Percentiles rank a stretch among this genome's conserved stretches.
Evolutionary conservation across 768 basidiomycete species (phyloP).

Genomic region (Termitomyces sp.): DNA sequence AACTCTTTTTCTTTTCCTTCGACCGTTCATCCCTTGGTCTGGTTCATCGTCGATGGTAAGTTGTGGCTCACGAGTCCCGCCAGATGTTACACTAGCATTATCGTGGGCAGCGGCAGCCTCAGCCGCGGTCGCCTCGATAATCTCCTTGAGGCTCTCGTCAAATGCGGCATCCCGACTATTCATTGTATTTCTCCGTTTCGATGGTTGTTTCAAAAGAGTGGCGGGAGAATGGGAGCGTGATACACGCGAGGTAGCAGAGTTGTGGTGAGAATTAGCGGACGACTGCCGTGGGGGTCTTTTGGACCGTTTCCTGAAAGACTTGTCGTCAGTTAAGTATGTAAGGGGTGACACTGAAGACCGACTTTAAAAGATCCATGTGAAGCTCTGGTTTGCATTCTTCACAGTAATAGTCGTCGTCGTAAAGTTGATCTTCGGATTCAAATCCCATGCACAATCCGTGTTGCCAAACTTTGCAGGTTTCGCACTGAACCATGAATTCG

Average conservation of each 20-base stretch:
- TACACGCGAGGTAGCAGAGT: slow-evolving; percentile 49
- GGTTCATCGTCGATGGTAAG: slow-evolving; percentile 47
- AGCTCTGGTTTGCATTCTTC: slow-evolving; percentile 88
- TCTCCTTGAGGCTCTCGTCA: slow-evolving; percentile 80
- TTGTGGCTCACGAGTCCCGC: slow-evolving; percentile 30
- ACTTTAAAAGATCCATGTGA: slow-evolving; percentile 82
- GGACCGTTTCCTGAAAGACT: slow-evolving; percentile 50
- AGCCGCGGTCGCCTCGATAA: slow-evolving; percentile 71
- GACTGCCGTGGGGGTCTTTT: slow-evolving; percentile 62
- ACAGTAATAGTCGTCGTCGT: slow-evolving; percentile 86
- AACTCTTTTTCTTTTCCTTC: slow-evolving; percentile 73
- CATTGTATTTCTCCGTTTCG: slow-evolving; percentile 94
- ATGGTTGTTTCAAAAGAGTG: slow-evolving; percentile 53
- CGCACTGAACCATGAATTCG: slow-evolving; percentile 98
- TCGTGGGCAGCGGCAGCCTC: slow-evolving; percentile 59
- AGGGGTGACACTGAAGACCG: slow-evolving; percentile 25
- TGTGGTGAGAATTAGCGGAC: slow-evolving; percentile 60
- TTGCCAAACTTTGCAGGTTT: slow-evolving; percentile 97
- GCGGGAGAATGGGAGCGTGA: slow-evolving; percentile 77
- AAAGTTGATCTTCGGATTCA: slow-evolving; percentile 69
- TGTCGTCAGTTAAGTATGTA: slow-evolving; percentile 10
- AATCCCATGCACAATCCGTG: slow-evolving; percentile 96
- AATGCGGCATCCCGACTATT: slow-evolving; percentile 94
- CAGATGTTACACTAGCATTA: slow-evolving; percentile 26
- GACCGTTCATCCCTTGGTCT: slow-evolving; percentile 36